Evolutionary conservation across 805 yeast genomes (phyloP), one percentile per base, ranked within the genome.

Genomic region (Scheffersomyces spartinae): DNA sequence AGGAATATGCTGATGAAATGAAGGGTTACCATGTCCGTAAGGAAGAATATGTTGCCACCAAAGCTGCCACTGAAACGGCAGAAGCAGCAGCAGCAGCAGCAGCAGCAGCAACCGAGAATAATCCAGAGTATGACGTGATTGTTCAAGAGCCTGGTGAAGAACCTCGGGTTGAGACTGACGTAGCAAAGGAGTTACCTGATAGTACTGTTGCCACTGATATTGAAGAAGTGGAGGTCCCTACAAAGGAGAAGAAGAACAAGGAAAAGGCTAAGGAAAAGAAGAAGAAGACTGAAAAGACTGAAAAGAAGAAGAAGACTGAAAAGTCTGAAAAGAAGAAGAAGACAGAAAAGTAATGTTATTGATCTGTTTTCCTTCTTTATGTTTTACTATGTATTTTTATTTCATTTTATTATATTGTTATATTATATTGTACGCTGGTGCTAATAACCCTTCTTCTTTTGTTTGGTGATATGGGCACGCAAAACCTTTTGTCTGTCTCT

Each of bases 401-500:
- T 12, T 9, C 7, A 9, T 9, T 9, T 9, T 17, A 7, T n/a
- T n/a, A n/a, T n/a, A n/a, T 18, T n/a, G 10, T 18, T 18, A 18
- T 18, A 18, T 18, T n/a, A n/a, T 18, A 18, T n/a, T 18, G 20
- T 18, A 18, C 10, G 5, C 10, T 12, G 9, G 10, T 19, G n/a
- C 33, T 52, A 74, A 47, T 61, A 64, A 27, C 86, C 85, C 62
- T 77, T 78, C 72, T 78, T 80, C 76, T 86, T 91, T 55, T 86
- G 97, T 50, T 82, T 83, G 21, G 71, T 73, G 33, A 85, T 71
- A 45, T 88, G 97, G 2, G 94, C 94, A 35, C 77, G 64, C 42
- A 91, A 57, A 11, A 81, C 74, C 51, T 74, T 81, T 52, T 86
- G 96, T 52, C 84, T 76, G 51, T 91, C 97, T 42, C 95, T 68